A percentile compares a stretch with the other conserved stretches of the same genome.
These are phyloP conservation scores for Naegleria gruberi DNA, from an alignment of 208 protist species.

Conservation along the genomic window DNA sequence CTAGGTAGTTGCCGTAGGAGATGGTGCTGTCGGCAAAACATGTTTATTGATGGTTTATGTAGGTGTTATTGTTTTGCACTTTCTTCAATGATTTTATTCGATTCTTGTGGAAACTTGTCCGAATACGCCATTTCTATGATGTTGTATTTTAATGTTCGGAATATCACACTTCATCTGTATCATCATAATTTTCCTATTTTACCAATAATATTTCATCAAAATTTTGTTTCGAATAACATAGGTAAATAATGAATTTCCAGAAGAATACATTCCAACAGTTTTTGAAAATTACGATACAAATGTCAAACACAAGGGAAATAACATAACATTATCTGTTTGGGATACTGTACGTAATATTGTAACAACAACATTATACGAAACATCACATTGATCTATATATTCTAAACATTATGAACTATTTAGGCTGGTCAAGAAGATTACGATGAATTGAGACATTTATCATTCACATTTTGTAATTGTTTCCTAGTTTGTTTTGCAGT, in stretches of 20 bases:
- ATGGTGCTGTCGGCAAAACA: neutral
- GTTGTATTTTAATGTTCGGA: no score
- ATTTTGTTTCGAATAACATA: neutral
- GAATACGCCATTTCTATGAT: neutral
- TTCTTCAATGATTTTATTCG: neutral
- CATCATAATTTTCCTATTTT: no score
- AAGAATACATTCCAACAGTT: constrained; percentile 16
- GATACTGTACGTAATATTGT: constrained; percentile 6
- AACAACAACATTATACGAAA: neutral
- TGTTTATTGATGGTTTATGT: constrained; percentile 1
- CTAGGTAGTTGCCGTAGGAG: neutral
- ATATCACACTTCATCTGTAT: no score
- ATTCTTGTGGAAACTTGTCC: no score
- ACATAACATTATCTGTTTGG: neutral
- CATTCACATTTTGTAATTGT: neutral
- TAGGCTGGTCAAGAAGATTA: constrained; percentile 6
- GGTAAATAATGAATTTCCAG: constrained; percentile 1
- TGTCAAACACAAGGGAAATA: neutral
- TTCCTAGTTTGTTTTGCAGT: constrained; percentile 7
- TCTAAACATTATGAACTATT: neutral
- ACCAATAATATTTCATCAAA: neutral
- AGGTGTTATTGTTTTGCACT: neutral
- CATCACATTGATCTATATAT: neutral
- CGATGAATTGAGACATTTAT: neutral
- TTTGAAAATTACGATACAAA: neutral